Percentiles rank a stretch among this genome's conserved stretches.
Conservation (phyloP, 306 rosid genomes). For the Cucurbita pepo region DNA sequence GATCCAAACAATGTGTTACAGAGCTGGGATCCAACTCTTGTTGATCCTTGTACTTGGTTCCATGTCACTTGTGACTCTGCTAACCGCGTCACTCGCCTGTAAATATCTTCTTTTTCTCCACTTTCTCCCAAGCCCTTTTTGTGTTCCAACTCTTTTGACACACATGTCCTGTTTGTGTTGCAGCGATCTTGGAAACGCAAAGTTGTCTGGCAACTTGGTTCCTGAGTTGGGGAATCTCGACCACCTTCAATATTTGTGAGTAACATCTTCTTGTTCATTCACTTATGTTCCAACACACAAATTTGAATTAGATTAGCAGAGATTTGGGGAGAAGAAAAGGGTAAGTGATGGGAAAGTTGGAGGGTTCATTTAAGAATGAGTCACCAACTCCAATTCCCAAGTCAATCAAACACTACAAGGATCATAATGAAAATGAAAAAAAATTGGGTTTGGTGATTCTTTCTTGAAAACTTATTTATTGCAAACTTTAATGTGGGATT, state of each 20-base stretch:
- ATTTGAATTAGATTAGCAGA: too few relatives aligned
- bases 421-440: not conserved
- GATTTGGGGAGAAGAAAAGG: too few relatives aligned
- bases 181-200: slow-evolving; percentile 87
- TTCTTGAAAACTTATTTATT: not conserved
- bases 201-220: slow-evolving; percentile 54
- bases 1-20: slow-evolving; percentile 54
- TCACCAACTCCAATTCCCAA: not conserved
- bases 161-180: not conserved
- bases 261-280: too few relatives aligned
- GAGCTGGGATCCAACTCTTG: slow-evolving; percentile 87
- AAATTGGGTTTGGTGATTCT: not conserved
- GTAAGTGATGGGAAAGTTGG: not conserved
- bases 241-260: slow-evolving; percentile 59
- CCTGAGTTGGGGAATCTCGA: slow-evolving; percentile 57
- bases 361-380: not conserved
- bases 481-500: not conserved
- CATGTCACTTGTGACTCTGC: slow-evolving; percentile 65
- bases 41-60: slow-evolving; percentile 93
- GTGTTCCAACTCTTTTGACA: not conserved
- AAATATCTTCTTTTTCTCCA: not conserved
- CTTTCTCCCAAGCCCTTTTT: not conserved
- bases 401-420: not conserved
- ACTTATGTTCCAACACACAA: too few relatives aligned
- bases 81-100: slow-evolving; percentile 57